phyloP scores from a whole-genome alignment of 1,284 basidiomycete species.

The Sphaerobolus stellatus region DNA sequence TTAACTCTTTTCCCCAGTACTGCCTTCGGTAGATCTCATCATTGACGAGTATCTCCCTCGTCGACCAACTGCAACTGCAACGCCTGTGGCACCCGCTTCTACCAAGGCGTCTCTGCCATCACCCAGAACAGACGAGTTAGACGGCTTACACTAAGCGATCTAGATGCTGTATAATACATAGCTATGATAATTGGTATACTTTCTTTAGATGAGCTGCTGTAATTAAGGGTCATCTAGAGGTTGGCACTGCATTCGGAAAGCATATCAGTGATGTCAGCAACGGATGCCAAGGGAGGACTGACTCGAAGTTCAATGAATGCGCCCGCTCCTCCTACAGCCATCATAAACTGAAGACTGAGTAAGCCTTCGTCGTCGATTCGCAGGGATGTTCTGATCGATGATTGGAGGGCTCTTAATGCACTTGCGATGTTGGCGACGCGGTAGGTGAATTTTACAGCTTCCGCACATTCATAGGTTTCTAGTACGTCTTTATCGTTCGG shows the following conservation, averaged over 20 bases:
- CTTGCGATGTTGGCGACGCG: constrained; percentile 71
- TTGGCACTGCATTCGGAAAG: constrained; percentile 7
- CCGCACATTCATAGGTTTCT: constrained; percentile 80
- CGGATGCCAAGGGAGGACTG: constrained; percentile 30
- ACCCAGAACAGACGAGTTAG: constrained; percentile 35
- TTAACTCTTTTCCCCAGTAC: constrained; percentile 12
- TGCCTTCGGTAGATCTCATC: constrained; percentile 56
- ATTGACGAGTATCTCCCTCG: constrained; percentile 65
- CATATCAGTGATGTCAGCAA: background rate
- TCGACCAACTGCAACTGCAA: constrained; percentile 18
- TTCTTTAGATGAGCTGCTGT: background rate
- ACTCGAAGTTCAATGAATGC: constrained; percentile 86
- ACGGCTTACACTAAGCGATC: constrained; percentile 41
- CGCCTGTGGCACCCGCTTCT: constrained; percentile 19
- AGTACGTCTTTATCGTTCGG: constrained; percentile 88
- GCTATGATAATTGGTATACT: background rate
- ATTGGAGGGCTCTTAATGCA: constrained; percentile 71
- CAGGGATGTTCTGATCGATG: constrained; percentile 81
- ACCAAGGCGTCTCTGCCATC: constrained; percentile 19
- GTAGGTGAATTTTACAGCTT: constrained; percentile 77
- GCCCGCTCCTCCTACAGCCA: constrained; percentile 61
- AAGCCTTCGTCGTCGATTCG: constrained; percentile 80
- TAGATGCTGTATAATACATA: background rate
- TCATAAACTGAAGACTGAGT: constrained; percentile 83
- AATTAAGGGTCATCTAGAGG: constrained; percentile 13